Evolutionary conservation across 768 basidiomycete genomes (phyloP), one percentile per base, ranked within the genome.

Genomic region (Tricholomella constricta): DNA sequence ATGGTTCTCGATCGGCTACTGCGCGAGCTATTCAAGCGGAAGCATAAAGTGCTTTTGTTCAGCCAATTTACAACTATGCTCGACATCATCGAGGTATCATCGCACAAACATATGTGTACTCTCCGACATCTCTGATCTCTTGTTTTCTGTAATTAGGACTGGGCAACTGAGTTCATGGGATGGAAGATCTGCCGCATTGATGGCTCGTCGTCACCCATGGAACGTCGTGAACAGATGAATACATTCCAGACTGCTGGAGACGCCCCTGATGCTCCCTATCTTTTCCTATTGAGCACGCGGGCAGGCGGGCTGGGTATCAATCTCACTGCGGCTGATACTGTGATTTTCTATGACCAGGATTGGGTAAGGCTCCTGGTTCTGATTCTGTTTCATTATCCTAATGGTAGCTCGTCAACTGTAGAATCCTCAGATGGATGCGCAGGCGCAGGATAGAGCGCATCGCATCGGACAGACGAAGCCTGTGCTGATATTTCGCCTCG

Each of bases 31-130:
- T 92, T 98, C 70, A 75, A 73, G 34, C 73, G 86, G 2, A 82
- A 79, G 7, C 94, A 96, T 70, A 96, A 94, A 65, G 90, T 92
- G 0, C 71, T 94, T n/a, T 64, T 90, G 11, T 91, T 90, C 69
- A 91, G 90, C 52, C 96, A 99, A 70, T 98, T 99, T 70, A 94
- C 90, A 41, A 94, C 88, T 4, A 94, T 98, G 94, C 74, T 98
- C 50, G 89, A 99, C 64, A 88, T 99, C 60, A 91, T 99, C 43
- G 88, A 97, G 79, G 91, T 92, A 58, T 6, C 75, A 60, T 27
- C 4, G 4, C 25, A 6, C 12, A 4, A 7, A 35, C 22, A 36
- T 36, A 15, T 34, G 22, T 57, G 48, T 19, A 17, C 55, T 20
- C n/a, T 29, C 45, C 40, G 22, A 6, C 32, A 36, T 19, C 37